Evolutionary conservation across 352 stramenopile species (phyloP).

Genomic region (Pythium grandisporangium): DNA sequence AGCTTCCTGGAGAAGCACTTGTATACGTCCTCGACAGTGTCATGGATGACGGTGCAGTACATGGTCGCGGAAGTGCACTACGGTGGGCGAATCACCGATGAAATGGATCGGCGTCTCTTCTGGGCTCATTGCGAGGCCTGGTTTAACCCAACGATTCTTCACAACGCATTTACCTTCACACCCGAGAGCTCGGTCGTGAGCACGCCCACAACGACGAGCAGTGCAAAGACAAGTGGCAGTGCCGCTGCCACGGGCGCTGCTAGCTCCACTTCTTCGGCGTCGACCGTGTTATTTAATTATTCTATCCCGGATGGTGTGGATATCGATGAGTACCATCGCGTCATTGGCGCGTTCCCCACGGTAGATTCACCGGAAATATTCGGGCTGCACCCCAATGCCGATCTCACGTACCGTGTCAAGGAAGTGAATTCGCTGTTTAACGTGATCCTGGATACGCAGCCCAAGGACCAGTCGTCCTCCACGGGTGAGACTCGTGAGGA

Average conservation of each 20-base stretch:
- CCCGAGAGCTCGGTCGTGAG: constrained; percentile 30
- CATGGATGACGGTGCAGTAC: constrained; percentile 72
- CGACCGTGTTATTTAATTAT: constrained; percentile 36
- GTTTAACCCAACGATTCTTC: constrained; percentile 54
- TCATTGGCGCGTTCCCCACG: constrained; percentile 49
- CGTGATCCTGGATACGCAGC: constrained; percentile 61
- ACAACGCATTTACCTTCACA: constrained; percentile 57
- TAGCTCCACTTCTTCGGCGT: too few relatives aligned
- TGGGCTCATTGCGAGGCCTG: constrained; percentile 66
- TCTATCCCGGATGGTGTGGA: constrained; percentile 22
- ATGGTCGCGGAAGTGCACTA: constrained; percentile 82
- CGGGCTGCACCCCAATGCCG: constrained; percentile 68
- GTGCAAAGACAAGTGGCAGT: background rate
- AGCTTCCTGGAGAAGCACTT: constrained; percentile 69
- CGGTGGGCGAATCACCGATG: constrained; percentile 70
- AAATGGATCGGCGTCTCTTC: constrained; percentile 69
- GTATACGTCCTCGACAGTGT: constrained; percentile 39
- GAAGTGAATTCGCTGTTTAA: constrained; percentile 51
- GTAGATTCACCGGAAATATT: constrained; percentile 80
- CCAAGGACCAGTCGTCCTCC: constrained; percentile 27
- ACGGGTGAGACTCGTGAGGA: constrained; percentile 47
- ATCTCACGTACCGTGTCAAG: constrained; percentile 74
- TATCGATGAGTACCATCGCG: constrained; percentile 58
- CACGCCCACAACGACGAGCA: constrained; percentile 10
- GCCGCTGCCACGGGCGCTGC: background rate